Conservation (phyloP, 2,329 filamentous ascomycete genomes). For the Aspergillus neoniger region DNA sequence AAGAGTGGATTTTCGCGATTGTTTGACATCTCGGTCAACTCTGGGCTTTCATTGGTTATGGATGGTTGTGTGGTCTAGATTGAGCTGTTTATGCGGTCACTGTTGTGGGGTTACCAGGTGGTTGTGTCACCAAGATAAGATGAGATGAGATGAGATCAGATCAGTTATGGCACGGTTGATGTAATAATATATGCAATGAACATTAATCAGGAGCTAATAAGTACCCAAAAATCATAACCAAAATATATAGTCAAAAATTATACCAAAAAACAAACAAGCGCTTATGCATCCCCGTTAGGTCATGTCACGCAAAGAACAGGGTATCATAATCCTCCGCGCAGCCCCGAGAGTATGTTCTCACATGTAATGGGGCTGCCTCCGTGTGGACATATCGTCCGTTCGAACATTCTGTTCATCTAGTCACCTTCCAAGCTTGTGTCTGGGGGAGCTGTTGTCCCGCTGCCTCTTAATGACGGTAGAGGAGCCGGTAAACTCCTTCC, state of each 20-base stretch:
- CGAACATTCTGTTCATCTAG: neutral
- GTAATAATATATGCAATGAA: too few relatives aligned
- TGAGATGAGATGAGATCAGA: too few relatives aligned
- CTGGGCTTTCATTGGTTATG: neutral
- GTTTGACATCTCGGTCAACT: neutral
- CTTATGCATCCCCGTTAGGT: too few relatives aligned
- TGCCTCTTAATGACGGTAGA: slow-evolving; percentile 28
- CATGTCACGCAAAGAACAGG: too few relatives aligned
- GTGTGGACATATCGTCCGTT: neutral
- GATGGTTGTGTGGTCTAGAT: neutral
- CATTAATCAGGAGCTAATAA: too few relatives aligned
- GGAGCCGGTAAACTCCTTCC: slow-evolving; percentile 44
- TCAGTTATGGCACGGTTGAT: too few relatives aligned
- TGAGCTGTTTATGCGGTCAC: neutral
- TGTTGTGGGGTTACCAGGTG: too few relatives aligned
- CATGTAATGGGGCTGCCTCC: neutral
- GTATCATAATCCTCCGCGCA: too few relatives aligned
- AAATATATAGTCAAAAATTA: too few relatives aligned
- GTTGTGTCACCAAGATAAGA: too few relatives aligned
- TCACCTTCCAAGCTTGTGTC: neutral
- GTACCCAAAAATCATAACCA: too few relatives aligned
- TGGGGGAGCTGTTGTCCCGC: neutral
- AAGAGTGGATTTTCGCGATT: slow-evolving; percentile 1
- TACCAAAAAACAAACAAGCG: too few relatives aligned
- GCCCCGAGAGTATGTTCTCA: neutral